These are phyloP conservation scores for Hypomontagnella monticulosa DNA, from an alignment of 495 filamentous ascomycete species.

Conservation along the genomic window DNA sequence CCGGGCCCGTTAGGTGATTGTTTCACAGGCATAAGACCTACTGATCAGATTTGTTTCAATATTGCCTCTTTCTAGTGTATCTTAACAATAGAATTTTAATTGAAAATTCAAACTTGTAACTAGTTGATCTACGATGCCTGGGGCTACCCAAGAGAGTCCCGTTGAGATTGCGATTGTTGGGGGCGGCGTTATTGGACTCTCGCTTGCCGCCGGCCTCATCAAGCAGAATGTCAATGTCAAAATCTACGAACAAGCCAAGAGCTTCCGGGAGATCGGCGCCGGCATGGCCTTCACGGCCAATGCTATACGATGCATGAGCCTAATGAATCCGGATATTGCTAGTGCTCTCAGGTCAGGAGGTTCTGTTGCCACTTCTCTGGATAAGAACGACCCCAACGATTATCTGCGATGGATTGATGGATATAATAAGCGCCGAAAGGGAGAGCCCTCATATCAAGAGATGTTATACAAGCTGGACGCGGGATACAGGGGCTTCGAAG, in stretches of 20 bases:
- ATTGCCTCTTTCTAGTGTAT: not conserved
- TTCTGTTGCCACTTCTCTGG: slow-evolving; percentile 51
- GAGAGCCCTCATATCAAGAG: slow-evolving; percentile 23
- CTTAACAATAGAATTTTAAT: not conserved
- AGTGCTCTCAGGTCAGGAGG: slow-evolving; percentile 53
- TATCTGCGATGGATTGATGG: slow-evolving; percentile 44
- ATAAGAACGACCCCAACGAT: slow-evolving; percentile 46
- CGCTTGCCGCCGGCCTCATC: slow-evolving; percentile 52
- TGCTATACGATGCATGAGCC: slow-evolving; percentile 60
- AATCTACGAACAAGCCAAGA: slow-evolving; percentile 61
- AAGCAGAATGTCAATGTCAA: slow-evolving; percentile 48
- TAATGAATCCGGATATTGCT: slow-evolving; percentile 58
- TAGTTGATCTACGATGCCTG: slow-evolving; percentile 17
- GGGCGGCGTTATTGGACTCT: slow-evolving; percentile 55
- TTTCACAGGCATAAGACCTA: slow-evolving; percentile 16
- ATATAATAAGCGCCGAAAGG: slow-evolving; percentile 27
- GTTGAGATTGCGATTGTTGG: slow-evolving; percentile 55
- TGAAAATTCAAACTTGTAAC: slow-evolving; percentile 5
- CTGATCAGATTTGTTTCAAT: slow-evolving; percentile 7
- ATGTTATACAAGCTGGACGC: slow-evolving; percentile 35
- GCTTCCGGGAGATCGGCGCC: slow-evolving; percentile 65
- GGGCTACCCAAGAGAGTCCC: slow-evolving; percentile 11
- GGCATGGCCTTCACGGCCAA: slow-evolving; percentile 66
- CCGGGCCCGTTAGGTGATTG: not conserved
- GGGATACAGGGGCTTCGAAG: slow-evolving; percentile 41